These are phyloP conservation scores for Umbelopsis sp. DNA, from an alignment of 192 early-diverging fungal species.

Conservation along the genomic window DNA sequence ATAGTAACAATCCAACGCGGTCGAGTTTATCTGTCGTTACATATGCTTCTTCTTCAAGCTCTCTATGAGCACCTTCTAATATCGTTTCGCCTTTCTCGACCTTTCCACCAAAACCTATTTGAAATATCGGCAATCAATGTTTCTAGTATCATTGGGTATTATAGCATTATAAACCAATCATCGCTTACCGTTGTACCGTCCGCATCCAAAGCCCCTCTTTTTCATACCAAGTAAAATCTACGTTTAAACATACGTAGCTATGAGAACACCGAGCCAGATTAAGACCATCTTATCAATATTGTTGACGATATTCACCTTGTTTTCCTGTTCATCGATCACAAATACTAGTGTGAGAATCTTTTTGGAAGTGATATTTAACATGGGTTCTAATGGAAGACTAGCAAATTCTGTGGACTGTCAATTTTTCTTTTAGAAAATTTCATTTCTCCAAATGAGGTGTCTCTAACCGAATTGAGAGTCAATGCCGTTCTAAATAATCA, in stretches of 20 bases:
- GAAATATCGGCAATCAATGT: neutral
- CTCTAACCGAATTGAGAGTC: neutral
- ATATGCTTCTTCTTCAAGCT: constrained; percentile 48
- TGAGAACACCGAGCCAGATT: neutral
- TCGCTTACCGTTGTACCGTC: constrained; percentile 64
- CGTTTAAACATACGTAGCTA: neutral
- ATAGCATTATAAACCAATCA: neutral
- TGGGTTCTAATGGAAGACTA: neutral
- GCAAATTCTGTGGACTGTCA: neutral
- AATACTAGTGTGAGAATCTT: constrained; percentile 29
- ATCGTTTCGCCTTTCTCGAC: constrained; percentile 70
- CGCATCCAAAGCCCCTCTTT: constrained; percentile 77
- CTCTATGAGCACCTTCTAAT: constrained; percentile 62
- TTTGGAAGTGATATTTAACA: constrained; percentile 5
- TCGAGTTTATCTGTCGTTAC: constrained; percentile 13
- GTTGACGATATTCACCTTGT: constrained; percentile 13
- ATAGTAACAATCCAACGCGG: constrained; percentile 59
- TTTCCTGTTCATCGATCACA: constrained; percentile 21
- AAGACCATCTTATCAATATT: neutral
- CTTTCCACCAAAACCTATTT: constrained; percentile 78
- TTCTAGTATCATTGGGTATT: neutral
- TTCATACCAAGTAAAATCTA: constrained; percentile 76
- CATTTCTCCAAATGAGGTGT: no score
- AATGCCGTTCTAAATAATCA: neutral
- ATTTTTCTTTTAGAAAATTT: no score